Conservation (phyloP, 1,284 basidiomycete species). For the Phellopilus nigrolimitatus region DNA sequence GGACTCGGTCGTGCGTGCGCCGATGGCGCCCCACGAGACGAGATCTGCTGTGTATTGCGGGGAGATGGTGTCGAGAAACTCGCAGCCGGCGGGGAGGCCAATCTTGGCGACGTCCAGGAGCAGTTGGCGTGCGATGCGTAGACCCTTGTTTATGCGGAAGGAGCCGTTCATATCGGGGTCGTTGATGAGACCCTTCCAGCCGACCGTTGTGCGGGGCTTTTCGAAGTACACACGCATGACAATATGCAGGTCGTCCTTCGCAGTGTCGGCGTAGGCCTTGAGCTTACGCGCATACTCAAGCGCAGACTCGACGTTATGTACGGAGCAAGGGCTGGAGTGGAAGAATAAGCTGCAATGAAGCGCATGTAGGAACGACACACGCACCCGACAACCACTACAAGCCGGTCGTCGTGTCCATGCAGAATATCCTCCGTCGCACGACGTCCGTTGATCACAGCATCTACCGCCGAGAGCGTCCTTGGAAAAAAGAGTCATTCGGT, state of each 20-base stretch:
- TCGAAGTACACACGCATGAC: slow-evolving; percentile 98
- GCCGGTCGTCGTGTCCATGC: slow-evolving; percentile 81
- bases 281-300: slow-evolving; percentile 81
- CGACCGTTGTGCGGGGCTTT: slow-evolving; percentile 94
- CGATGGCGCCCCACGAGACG: slow-evolving; percentile 97
- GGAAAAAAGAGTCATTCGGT: slow-evolving; percentile 16
- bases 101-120: slow-evolving; percentile 84
- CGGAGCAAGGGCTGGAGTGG: slow-evolving; percentile 77
- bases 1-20: slow-evolving; percentile 93
- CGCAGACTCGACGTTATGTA: slow-evolving; percentile 84
- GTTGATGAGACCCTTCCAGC: slow-evolving; percentile 99
- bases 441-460: slow-evolving; percentile 85
- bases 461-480: slow-evolving; percentile 66
- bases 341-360: slow-evolving; percentile 3
- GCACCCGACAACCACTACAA: slow-evolving; percentile 85
- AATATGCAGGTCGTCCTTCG: slow-evolving; percentile 87
- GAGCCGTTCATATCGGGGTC: slow-evolving; percentile 82
- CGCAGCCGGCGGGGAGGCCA: slow-evolving; percentile 84
- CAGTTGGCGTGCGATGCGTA: slow-evolving; percentile 85
- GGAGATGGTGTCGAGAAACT: slow-evolving; percentile 84
- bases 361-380: slow-evolving; percentile 26
- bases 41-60: slow-evolving; percentile 97
- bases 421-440: slow-evolving; percentile 74
- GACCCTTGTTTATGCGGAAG: slow-evolving; percentile 95
- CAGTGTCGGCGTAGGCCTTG: slow-evolving; percentile 73